Evolutionary conservation across 306 rosid species (phyloP).

Genomic region (Comarum palustre): DNA sequence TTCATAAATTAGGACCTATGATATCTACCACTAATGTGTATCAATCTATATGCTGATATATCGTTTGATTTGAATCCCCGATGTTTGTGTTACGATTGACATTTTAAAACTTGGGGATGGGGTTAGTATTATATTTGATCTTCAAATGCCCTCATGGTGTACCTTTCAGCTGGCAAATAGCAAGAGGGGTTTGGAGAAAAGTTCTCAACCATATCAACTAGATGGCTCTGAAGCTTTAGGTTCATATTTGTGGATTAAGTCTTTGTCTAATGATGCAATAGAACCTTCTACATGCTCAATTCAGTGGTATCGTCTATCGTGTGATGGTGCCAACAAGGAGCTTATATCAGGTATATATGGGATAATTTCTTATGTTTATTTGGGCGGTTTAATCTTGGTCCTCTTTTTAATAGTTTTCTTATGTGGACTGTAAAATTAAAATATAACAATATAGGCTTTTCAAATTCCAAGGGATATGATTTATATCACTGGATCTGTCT

Average conservation of each 20-base stretch:
- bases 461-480: neutral
- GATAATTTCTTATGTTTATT: neutral
- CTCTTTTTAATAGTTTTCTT: neutral
- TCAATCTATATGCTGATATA: neutral
- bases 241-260: constrained; percentile 65
- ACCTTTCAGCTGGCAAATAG: constrained; percentile 55
- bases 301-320: constrained; percentile 73
- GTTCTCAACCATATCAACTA: constrained; percentile 48
- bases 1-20: neutral
- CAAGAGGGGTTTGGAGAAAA: constrained; percentile 54
- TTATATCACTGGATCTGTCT: too few relatives aligned
- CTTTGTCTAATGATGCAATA: constrained; percentile 57
- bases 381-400: neutral
- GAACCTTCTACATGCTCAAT: constrained; percentile 60
- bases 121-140: neutral
- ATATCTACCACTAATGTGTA: neutral
- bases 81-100: neutral
- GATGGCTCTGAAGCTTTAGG: constrained; percentile 82
- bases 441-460: neutral
- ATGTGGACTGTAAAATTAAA: neutral
- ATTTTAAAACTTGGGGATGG: neutral
- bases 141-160: neutral
- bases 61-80: neutral
- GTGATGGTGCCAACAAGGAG: constrained; percentile 69
- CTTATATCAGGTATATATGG: constrained; percentile 62